Evolutionary conservation across 108 stramenopile genomes (phyloP), one percentile per base, ranked within the genome.

Genomic region (Aurantiochytrium sp.): DNA sequence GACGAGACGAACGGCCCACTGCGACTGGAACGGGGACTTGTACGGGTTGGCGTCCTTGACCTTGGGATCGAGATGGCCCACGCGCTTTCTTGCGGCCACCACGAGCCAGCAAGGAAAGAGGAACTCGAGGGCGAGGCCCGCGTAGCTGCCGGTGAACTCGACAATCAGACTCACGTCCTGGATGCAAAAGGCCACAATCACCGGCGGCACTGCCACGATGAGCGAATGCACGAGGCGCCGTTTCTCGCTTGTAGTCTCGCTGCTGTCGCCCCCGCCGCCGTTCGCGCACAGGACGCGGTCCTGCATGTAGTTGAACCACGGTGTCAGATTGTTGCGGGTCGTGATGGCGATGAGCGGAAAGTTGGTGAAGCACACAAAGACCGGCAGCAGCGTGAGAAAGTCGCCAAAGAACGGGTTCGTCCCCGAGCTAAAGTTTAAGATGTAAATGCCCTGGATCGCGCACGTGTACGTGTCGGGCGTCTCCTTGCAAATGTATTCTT

Each of bases 21-120:
- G 8, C 0, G 42, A 48, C 45, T 81, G 73, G 73, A 81, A 81
- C 21, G 73, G 73, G 6, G 36, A 39, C 3, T 48, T 81, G 73
- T 39, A 81, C 21, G 73, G 73, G 39, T 81, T 81, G 17, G 42
- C 45, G 0, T 81, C n/a, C 39, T 48, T 41, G 59, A 65, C 34
- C 34, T 65, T 34, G 34, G 59, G 59, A 2, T 65, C 59, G 15
- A 65, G 59, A 15, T 6, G 22, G 19, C 19, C 3, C 10, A 65
- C 59, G 10, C 32, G 32, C 15, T 81, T 81, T 6, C 73, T 6
- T 24, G 73, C 73, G 12, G 73, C 21, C 6, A 81, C 73, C 6
- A 81, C 73, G 27, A 81, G 73, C 73, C 73, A 81, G 45, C 73
- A 81, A 6, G 73, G 73, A 30, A 81, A 81, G 73, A 81, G 73